Evolutionary conservation across 352 stramenopile genomes (phyloP).

Genomic region (Phytophthora uliginosa): DNA sequence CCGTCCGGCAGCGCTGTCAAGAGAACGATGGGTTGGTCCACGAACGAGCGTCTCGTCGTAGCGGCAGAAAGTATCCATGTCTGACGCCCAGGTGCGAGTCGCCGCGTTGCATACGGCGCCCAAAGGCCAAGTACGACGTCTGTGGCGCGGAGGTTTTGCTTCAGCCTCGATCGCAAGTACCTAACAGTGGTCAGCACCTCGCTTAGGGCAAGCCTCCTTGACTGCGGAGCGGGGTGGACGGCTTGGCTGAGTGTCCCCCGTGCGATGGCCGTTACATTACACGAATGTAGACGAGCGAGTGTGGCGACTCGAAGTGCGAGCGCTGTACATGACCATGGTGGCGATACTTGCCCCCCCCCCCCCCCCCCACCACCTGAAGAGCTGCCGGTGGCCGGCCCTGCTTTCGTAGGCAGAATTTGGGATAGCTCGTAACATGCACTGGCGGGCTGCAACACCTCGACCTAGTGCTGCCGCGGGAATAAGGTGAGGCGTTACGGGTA

Average conservation of each 20-base stretch:
- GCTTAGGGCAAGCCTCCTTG: neutral
- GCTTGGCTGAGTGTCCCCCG: neutral
- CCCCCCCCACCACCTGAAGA: no score
- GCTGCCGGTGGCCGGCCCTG: neutral
- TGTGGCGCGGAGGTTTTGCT: neutral
- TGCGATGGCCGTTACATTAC: neutral
- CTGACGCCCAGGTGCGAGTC: conserved; percentile 7
- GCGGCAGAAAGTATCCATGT: conserved; percentile 25
- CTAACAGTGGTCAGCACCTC: neutral
- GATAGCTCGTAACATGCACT: neutral
- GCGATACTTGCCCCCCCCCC: neutral
- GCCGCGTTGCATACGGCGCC: neutral
- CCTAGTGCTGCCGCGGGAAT: neutral
- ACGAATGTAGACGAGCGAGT: neutral
- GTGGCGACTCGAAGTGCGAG: neutral
- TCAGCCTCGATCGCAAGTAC: neutral
- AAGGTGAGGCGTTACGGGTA: neutral
- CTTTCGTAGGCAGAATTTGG: neutral
- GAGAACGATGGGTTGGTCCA: neutral
- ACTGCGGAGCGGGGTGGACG: neutral
- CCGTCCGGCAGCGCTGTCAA: conserved; percentile 1
- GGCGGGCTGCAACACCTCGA: neutral
- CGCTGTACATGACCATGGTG: neutral
- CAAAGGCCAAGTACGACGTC: conserved; percentile 1
- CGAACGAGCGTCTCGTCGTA: conserved; percentile 12